Conservation (phyloP, 1,139 yeast genomes). For the Suzukiozyma palmioleophila region DNA sequence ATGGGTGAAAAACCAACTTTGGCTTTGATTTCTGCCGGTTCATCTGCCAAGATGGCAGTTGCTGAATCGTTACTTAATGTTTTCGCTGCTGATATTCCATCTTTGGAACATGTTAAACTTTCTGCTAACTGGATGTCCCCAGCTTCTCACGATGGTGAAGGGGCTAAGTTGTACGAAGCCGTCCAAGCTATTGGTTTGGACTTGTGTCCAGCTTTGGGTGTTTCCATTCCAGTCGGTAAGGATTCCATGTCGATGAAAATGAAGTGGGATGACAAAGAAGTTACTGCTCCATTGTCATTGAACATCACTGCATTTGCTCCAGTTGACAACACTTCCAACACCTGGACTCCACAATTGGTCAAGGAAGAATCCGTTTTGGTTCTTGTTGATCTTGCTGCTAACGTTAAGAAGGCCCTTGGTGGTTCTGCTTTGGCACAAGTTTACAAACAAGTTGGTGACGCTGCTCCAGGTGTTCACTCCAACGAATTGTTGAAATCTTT, state of each 20-base stretch:
- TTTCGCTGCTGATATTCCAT: constrained; percentile 83
- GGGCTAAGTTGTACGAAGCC: constrained; percentile 91
- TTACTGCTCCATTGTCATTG: constrained; percentile 91
- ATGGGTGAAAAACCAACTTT: constrained; percentile 95
- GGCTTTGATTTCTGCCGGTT: constrained; percentile 87
- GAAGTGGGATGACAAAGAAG: constrained; percentile 94
- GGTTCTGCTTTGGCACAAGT: constrained; percentile 96
- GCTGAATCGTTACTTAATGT: constrained; percentile 91
- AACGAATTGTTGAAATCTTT: constrained; percentile 59
- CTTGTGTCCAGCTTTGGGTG: constrained; percentile 87
- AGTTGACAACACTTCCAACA: constrained; percentile 75
- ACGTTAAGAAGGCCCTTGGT: constrained; percentile 62
- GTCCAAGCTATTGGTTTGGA: constrained; percentile 96
- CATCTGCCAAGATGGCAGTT: constrained; percentile 95
- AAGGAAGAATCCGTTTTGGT: constrained; percentile 59
- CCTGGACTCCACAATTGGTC: constrained; percentile 91
- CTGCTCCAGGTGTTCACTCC: constrained; percentile 81
- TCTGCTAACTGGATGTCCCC: constrained; percentile 99
- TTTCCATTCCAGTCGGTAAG: constrained; percentile 96
- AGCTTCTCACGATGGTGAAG: constrained; percentile 93
- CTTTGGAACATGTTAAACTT: constrained; percentile 71
- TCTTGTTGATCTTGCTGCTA: constrained; percentile 73
- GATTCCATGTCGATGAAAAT: constrained; percentile 99
- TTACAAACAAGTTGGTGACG: constrained; percentile 77
- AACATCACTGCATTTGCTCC: constrained; percentile 90